Percentiles rank a stretch among this genome's conserved stretches.
Conservation (phyloP, 192 early-diverging fungal species). For the Chytriomyces confervae region DNA sequence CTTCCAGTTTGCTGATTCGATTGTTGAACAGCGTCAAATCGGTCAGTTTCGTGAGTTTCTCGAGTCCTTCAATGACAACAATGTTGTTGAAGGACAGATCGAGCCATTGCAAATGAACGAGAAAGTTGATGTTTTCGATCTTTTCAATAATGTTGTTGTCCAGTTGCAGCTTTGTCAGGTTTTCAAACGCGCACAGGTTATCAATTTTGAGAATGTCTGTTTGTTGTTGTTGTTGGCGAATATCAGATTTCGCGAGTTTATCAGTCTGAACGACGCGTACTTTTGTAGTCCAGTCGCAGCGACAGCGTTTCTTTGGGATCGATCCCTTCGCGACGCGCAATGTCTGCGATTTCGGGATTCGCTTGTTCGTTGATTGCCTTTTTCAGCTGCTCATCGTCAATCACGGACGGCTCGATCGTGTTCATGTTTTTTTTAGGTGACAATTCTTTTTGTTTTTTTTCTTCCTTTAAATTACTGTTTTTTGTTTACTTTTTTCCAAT, state of each 20-base stretch:
- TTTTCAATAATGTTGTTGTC: slow-evolving; percentile 74
- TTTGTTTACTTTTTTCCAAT: neutral
- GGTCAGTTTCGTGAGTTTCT: slow-evolving; percentile 59
- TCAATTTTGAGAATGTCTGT: slow-evolving; percentile 71
- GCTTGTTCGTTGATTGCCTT: slow-evolving; percentile 67
- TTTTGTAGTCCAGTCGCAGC: slow-evolving; percentile 69
- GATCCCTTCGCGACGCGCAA: slow-evolving; percentile 64
- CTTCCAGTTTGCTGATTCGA: slow-evolving; percentile 62
- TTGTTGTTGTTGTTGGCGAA: neutral
- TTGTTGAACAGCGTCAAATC: slow-evolving; percentile 71
- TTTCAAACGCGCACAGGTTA: slow-evolving; percentile 66
- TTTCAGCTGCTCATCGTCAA: slow-evolving; percentile 65
- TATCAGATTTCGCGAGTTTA: neutral
- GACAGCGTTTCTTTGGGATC: slow-evolving; percentile 55
- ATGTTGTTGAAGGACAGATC: slow-evolving; percentile 74
- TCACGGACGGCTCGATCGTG: slow-evolving; percentile 66
- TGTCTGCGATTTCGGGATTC: slow-evolving; percentile 61
- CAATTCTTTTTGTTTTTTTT: neutral
- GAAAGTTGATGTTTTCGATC: slow-evolving; percentile 65
- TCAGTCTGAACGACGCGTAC: slow-evolving; percentile 32
- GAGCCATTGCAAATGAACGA: slow-evolving; percentile 66
- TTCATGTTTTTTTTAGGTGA: slow-evolving; percentile 23
- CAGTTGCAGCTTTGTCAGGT: slow-evolving; percentile 67
- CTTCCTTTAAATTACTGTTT: neutral
- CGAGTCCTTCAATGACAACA: slow-evolving; percentile 63